Evolutionary conservation across 2,329 filamentous ascomycete species (phyloP), one percentile per base, ranked within the genome.

Genomic region (Amesomyces nigricolor): DNA sequence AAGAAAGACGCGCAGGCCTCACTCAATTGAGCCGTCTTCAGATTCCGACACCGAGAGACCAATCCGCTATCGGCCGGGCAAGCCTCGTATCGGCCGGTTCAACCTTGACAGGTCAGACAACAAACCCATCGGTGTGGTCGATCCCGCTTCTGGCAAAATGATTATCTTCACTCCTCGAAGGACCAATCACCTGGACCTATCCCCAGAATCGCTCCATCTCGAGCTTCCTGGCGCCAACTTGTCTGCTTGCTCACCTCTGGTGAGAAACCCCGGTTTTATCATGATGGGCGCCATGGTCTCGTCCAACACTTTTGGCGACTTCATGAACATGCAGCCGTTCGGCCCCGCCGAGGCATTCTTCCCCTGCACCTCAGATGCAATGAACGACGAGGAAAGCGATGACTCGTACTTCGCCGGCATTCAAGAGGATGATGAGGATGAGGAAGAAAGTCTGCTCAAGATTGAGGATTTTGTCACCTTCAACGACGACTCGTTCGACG

Each of bases 321-420:
- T 78, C 56, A 73, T 83, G 69, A 79, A 79, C 61, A 82, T 81
- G 5, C 83, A 88, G 65, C 78, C 83, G n/a, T 77, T 89, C 65
- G 87, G 87, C 1, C 86, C 87, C 2, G 78, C 84, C 0, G 87
- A 91, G 70, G 86, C 87, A 7, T 91, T 90, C 69, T 91, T 88
- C 64, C 82, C 87, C 5, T 83, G 86, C 52, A 77, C 78, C 10
- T 79, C 81, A 11, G 84, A 88, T 58, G 78, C 80, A 51, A 78
- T 80, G 46, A 70, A 75, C 14, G 73, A 73, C 38, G 78, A 80
- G 35, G 78, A 80, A 44, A 77, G 73, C 61, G 75, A 72, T 62
- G 80, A 73, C n/a, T 75, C 71, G 46, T 54, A 58, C 61, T 54
- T 59, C 47, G 48, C 54, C 10, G 62, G 70, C 13, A 70, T 74